These are phyloP conservation scores for Zygoascus hellenicus DNA, from an alignment of 1,139 yeast species.

Conservation along the genomic window DNA sequence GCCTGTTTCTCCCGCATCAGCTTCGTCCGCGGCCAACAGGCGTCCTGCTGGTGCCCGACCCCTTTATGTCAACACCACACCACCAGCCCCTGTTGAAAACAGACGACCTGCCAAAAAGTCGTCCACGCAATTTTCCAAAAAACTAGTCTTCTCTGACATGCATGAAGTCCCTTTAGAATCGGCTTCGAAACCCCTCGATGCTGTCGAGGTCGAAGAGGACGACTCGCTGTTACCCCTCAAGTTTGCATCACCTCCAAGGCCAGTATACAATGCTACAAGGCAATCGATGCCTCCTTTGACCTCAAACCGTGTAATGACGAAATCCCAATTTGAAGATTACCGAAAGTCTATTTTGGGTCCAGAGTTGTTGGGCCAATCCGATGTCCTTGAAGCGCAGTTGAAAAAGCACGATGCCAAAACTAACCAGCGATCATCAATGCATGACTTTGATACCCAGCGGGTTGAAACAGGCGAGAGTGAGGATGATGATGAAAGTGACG, in stretches of 20 bases:
- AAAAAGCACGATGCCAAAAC: background rate
- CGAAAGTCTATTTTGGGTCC: slow-evolving; percentile 26
- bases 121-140: slow-evolving; percentile 23
- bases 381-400: slow-evolving; percentile 8
- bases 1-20: background rate
- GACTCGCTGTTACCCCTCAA: slow-evolving; percentile 23
- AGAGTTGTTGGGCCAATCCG: slow-evolving; percentile 4
- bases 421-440: slow-evolving; percentile 6
- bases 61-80: background rate
- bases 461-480: slow-evolving; percentile 8
- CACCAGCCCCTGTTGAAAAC: slow-evolving; percentile 2
- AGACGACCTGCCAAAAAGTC: slow-evolving; percentile 12
- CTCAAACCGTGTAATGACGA: slow-evolving; percentile 31
- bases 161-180: slow-evolving; percentile 9
- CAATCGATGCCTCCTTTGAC: slow-evolving; percentile 15
- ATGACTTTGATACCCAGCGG: background rate
- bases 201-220: slow-evolving; percentile 17
- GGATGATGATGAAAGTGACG: slow-evolving; percentile 19
- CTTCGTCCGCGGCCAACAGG: too few relatives aligned
- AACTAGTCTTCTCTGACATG: slow-evolving; percentile 18
- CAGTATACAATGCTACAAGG: slow-evolving; percentile 9
- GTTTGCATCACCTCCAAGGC: slow-evolving; percentile 14
- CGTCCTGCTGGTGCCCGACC: background rate
- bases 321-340: slow-evolving; percentile 33
- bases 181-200: background rate